Conservation (phyloP, 2,329 filamentous ascomycete species). For the Trichoderma aggressivum region DNA sequence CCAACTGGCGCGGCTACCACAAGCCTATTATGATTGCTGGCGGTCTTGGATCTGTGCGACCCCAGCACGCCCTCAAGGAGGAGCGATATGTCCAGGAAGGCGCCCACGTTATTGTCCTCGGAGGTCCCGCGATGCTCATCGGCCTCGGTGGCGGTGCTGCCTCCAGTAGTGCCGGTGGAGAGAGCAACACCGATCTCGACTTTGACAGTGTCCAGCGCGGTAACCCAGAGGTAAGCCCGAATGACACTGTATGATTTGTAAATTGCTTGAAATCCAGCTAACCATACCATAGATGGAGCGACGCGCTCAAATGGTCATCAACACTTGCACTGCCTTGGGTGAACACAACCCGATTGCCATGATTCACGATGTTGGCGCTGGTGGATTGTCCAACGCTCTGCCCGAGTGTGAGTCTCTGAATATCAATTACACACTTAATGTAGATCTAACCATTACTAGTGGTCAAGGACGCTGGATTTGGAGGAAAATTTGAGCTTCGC, state of each 20-base stretch:
- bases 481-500: conserved; percentile 89
- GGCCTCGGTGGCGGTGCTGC: conserved; percentile 93
- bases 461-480: conserved; percentile 86
- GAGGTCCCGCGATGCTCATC: conserved; percentile 96
- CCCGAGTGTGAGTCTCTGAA: conserved; percentile 56
- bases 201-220: conserved; percentile 97
- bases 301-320: conserved; percentile 96
- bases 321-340: conserved; percentile 83
- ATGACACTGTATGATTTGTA: background rate
- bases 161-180: conserved; percentile 82
- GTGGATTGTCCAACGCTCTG: conserved; percentile 71
- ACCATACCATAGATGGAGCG: conserved; percentile 63
- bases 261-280: background rate
- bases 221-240: conserved; percentile 65
- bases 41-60: conserved; percentile 86
- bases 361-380: conserved; percentile 96
- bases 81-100: conserved; percentile 75
- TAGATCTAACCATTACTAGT: conserved; percentile 36
- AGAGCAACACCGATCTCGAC: conserved; percentile 87
- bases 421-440: background rate
- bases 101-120: conserved; percentile 88
- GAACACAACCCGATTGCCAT: conserved; percentile 86
- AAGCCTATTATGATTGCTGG: conserved; percentile 99
- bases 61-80: conserved; percentile 85
- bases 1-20: conserved; percentile 77